Evolutionary conservation across 1,139 yeast genomes (phyloP).

Genomic region (Pneumocystis jirovecii): DNA sequence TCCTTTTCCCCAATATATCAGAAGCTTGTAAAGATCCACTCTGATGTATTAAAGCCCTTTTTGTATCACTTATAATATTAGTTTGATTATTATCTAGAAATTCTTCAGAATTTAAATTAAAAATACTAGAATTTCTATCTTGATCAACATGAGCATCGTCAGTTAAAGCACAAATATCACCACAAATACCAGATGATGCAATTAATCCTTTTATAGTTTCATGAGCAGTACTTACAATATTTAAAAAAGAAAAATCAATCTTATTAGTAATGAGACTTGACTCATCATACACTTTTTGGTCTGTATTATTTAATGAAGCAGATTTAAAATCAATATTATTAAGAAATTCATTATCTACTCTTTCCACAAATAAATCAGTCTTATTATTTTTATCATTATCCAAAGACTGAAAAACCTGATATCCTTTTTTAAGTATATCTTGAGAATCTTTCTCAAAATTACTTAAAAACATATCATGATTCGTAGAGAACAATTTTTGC

Average conservation of each 20-base stretch:
- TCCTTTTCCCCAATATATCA: background rate
- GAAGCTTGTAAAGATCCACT: background rate
- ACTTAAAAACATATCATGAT: no score
- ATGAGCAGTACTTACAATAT: background rate
- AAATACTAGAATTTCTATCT: background rate
- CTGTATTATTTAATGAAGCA: background rate
- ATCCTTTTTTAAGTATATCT: no score
- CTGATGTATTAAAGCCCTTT: background rate
- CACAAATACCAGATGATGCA: background rate
- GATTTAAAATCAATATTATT: background rate
- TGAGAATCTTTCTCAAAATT: no score
- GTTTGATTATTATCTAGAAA: background rate
- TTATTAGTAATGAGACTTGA: background rate
- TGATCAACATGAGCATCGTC: background rate
- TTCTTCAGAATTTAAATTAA: background rate
- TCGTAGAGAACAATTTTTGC: no score
- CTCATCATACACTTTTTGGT: background rate
- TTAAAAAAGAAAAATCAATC: background rate
- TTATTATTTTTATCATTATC: no score
- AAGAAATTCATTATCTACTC: no score
- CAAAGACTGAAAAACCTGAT: no score
- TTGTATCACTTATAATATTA: background rate
- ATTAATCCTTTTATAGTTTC: background rate
- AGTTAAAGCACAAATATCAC: no score
- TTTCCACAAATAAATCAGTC: no score